Conservation (phyloP, 2,329 filamentous ascomycete species). For the Claviceps sorghi region DNA sequence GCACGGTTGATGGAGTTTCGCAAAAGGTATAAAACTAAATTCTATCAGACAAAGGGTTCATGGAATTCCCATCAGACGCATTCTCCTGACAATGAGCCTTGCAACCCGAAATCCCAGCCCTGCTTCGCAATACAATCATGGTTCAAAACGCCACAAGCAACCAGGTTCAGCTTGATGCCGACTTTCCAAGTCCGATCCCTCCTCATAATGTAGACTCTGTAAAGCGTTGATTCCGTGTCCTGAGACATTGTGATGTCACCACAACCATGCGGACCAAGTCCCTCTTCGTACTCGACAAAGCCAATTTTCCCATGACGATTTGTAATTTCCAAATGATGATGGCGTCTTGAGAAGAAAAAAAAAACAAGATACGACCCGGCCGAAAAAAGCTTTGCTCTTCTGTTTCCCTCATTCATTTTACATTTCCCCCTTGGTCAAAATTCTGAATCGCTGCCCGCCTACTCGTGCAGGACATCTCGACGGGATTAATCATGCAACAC, state of each 20-base stretch:
- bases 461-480: no score
- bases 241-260: background rate
- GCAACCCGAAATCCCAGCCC: no score
- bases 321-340: background rate
- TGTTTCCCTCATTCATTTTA: no score
- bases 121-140: background rate
- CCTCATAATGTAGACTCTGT: background rate
- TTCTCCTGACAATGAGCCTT: no score
- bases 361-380: background rate
- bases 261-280: background rate
- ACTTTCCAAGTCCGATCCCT: background rate
- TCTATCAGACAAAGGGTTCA: no score
- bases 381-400: background rate
- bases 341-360: background rate
- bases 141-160: background rate
- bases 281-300: no score
- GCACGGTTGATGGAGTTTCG: constrained; percentile 4
- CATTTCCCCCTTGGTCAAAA: no score
- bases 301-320: no score
- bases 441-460: no score
- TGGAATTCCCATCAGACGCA: no score
- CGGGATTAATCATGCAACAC: no score
- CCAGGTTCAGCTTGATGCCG: background rate
- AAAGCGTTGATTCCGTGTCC: background rate
- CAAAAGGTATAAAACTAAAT: background rate